Evolutionary conservation across 202 grass and related monocot genomes (phyloP).

Genomic region (Thinopyrum obtusiflorum): DNA sequence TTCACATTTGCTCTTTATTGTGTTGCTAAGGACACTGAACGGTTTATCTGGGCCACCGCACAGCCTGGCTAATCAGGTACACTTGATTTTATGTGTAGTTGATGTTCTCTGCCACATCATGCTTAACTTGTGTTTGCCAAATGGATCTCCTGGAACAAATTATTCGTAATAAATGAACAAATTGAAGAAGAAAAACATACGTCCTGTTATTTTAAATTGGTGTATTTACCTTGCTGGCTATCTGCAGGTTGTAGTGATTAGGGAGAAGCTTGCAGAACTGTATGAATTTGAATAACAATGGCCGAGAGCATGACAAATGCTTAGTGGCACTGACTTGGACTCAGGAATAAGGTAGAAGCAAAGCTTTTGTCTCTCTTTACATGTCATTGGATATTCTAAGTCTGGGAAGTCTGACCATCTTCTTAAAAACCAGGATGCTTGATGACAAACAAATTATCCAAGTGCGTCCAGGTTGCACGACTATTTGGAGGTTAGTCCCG

Average conservation of each 20-base stretch:
- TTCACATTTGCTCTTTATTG: too few species aligned
- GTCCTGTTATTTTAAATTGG: not conserved
- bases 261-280: slow-evolving; percentile 93
- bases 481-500: slow-evolving; percentile 83
- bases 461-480: slow-evolving; percentile 88
- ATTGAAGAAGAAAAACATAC: not conserved
- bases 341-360: slow-evolving; percentile 81
- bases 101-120: not conserved
- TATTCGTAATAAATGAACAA: not conserved
- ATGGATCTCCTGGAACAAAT: slow-evolving; percentile 8
- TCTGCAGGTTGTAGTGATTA: slow-evolving; percentile 81
- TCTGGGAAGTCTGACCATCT: not conserved
- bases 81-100: slow-evolving; percentile 1
- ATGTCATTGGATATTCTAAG: not conserved
- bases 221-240: slow-evolving; percentile 6
- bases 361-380: not conserved
- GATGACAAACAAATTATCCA: slow-evolving; percentile 96
- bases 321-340: slow-evolving; percentile 95
- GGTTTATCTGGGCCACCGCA: slow-evolving; percentile 86
- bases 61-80: slow-evolving; percentile 91
- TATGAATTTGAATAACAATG: slow-evolving; percentile 93
- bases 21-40: slow-evolving; percentile 41
- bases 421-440: slow-evolving; percentile 56
- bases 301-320: slow-evolving; percentile 95
- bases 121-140: not conserved